Base-by-base conservation (phyloP, 768 basidiomycete genomes). In the Suillus sp. region DNA sequence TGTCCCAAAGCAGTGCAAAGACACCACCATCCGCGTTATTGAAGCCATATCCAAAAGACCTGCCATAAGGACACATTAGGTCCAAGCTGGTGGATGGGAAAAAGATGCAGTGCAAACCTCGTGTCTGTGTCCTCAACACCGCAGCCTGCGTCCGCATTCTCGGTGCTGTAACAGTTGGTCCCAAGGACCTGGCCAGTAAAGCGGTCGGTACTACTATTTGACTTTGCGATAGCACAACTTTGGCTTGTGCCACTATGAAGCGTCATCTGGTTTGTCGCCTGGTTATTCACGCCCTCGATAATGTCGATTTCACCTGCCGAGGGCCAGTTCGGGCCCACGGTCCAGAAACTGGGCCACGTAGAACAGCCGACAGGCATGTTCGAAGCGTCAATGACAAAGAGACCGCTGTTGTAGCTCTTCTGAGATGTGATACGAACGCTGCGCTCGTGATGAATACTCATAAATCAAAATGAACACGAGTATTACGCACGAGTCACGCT, bases 311-410 rank as follows among this genome's bases (percentile, higher is more conserved):
- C 90, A 64, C 86, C 86, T 30, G 64, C 74, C 27, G 38, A 20
- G 4, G 85, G 85, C 86, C 86, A 88, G 51, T 80, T 69, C 2
- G 81, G 78, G 9, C 86, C 85, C 50, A 79, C 77, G 3, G 80
- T 77, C 83, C 82, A 84, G 61, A 78, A 89, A 74, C 89, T 90
- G 77, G 75, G 87, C 82, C 84, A 85, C 42, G 79, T 76, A 60
- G 83, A 80, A 70, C 88, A 91, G 0, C 91, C 91, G 59, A 84
- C 80, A 10, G 91, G 91, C 88, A 91, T 90, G 2, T 83, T 77
- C 58, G 71, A 81, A 61, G 91, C 84, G 68, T 92, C 91, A 20
- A 91, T 81, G 66, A 93, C 86, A 77, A 93, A 91, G 13, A 93
- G 78, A 4, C 91, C 91, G n/a, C 79, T 73, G 55, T 75, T 83